Percentiles rank a stretch among this genome's conserved stretches.
These are phyloP conservation scores for Lasiosphaeris hirsuta DNA, from an alignment of 495 filamentous ascomycete genomes.

Conservation along the genomic window DNA sequence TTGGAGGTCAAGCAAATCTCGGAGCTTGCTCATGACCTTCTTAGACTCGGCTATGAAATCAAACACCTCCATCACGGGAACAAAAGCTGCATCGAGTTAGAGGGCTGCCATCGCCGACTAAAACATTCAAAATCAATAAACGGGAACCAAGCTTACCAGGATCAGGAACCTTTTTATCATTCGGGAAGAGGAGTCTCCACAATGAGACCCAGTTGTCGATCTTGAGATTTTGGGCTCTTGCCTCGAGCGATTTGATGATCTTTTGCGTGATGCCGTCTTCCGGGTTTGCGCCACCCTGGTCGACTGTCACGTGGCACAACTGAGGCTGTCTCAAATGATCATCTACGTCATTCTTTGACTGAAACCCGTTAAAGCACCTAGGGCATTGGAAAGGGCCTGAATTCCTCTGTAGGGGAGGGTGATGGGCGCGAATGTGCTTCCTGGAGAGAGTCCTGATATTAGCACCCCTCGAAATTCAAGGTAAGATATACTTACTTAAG, in stretches of 20 bases:
- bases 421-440: conserved; percentile 34
- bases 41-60: conserved; percentile 30
- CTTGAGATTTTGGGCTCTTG: conserved; percentile 26
- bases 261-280: conserved; percentile 32
- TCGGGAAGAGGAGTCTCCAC: conserved; percentile 29
- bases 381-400: conserved; percentile 28
- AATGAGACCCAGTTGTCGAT: conserved; percentile 32
- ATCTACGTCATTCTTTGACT: conserved; percentile 26
- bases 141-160: conserved; percentile 16
- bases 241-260: conserved; percentile 30
- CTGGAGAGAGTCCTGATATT: conserved; percentile 2
- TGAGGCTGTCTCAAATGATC: conserved; percentile 23
- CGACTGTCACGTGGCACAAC: conserved; percentile 22
- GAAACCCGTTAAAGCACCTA: conserved; percentile 27
- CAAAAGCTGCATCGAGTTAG: conserved; percentile 19
- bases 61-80: conserved; percentile 33
- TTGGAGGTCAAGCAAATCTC: conserved; percentile 28
- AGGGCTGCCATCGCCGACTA: background rate
- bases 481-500: conserved; percentile 28
- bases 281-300: conserved; percentile 25
- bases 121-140: background rate
- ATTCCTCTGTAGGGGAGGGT: conserved; percentile 29
- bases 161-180: conserved; percentile 23
- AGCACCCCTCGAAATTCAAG: background rate
- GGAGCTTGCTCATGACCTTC: conserved; percentile 20